Conservation (phyloP, 805 yeast genomes). For the Saturnispora dispora region DNA sequence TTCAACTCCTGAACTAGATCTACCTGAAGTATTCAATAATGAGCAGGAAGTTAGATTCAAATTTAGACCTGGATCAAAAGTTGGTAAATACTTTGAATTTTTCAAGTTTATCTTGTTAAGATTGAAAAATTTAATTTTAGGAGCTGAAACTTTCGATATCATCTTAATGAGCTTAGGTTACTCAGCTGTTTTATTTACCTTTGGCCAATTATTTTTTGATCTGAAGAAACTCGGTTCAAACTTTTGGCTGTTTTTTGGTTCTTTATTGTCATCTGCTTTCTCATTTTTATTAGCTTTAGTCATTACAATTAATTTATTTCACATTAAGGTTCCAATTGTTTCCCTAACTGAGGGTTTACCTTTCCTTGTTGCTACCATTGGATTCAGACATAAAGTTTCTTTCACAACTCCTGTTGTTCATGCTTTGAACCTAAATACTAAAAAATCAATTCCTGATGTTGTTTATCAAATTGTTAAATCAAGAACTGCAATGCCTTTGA, state of each 20-base stretch:
- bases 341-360: constrained; percentile 88
- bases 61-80: constrained; percentile 44
- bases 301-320: constrained; percentile 46
- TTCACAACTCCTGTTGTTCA: constrained; percentile 53
- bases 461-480: constrained; percentile 24
- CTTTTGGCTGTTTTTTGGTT: constrained; percentile 78
- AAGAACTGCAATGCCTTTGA: constrained; percentile 40
- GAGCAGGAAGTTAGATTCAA: constrained; percentile 43
- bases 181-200: constrained; percentile 78
- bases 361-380: constrained; percentile 83
- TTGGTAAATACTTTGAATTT: constrained; percentile 49
- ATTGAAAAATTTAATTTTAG: constrained; percentile 39
- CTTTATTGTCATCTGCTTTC: constrained; percentile 68
- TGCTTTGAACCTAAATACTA: constrained; percentile 25
- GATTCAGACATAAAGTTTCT: constrained; percentile 77
- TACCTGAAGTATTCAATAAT: constrained; percentile 16
- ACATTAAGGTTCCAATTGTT: constrained; percentile 56
- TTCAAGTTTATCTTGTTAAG: constrained; percentile 32
- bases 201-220: constrained; percentile 62
- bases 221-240: constrained; percentile 74
- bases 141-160: constrained; percentile 83
- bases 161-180: constrained; percentile 73
- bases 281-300: constrained; percentile 77
- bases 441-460: constrained; percentile 26
- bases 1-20: constrained; percentile 20